Base-by-base conservation (phyloP, 2,329 filamentous ascomycete species). In the Epichloe sp. region DNA sequence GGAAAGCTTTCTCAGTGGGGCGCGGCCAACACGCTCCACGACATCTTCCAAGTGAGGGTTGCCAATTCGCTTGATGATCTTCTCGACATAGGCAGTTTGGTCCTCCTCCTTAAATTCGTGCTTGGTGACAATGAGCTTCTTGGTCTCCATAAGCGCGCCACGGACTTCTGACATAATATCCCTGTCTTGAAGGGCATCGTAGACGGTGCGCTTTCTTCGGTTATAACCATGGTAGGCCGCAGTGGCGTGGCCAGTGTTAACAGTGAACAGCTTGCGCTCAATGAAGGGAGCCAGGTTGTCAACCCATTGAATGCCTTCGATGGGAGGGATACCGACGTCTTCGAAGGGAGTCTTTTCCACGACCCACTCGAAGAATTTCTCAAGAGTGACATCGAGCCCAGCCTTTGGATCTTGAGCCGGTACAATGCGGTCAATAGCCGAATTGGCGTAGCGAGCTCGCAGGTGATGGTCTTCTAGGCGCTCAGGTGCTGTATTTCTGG, bases 281-380 rank as follows among this genome's bases (percentile, higher is more conserved):
- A 98, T 97, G 74, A 91, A 98, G 52, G 93, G 93, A 65, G 83
- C 79, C 34, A 98, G 81, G 71, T 97, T 78, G 57, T 88, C 82
- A 53, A 97, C 93, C 82, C 88, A 96, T 73, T 95, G 86, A 66
- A 97, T 84, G 54, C 90, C 91, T 58, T 93, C 70, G 63, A 98
- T 91, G 17, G 79, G 71, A 5, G 89, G 90, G 17, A 68, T 65
- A 35, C 68, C 68, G 55, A 78, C 72, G 56, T 83, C 79, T 57
- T 83, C 77, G 69, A 97, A 96, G 2, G 91, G 91, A 44, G 81
- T 85, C 66, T 81, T 74, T 65, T 98, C 93, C 48, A 98, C 90
- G 40, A 93, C 91, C 93, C 93, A 98, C 75, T 98, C 93, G 73
- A 88, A 96, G 77, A 97, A 98, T 73, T 93, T 93, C 78, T 98